Base-by-base conservation (phyloP, 345 rosid species). In the Syzygium grande region DNA sequence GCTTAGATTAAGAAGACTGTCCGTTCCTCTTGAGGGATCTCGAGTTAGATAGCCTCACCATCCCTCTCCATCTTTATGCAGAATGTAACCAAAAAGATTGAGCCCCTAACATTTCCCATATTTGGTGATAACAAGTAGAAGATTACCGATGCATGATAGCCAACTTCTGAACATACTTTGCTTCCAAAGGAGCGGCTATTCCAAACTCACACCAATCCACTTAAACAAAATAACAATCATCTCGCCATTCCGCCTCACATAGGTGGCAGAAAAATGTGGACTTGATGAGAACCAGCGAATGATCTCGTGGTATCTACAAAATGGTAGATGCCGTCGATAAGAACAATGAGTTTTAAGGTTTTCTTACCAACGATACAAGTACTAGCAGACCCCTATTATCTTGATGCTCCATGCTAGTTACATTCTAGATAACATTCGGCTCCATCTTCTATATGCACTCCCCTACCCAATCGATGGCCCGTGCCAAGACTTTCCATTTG, bases 391-490 rank as follows among this genome's bases (percentile, higher is more conserved):
- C 6, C 63, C 63, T 21, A 43, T 56, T 11, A 54, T 41, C 43
- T 55, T 52, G 63, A 58, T 25, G n/a, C 63, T 58, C 5, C 29
- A 51, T 34, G 19, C 91, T 59, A 90, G 84, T 86, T 83, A 65
- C 90, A 89, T 86, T 91, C 92, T 58, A 92, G 53, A 87, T 91
- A 91, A 84, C 90, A 91, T 61, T 91, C 93, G 54, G 85, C 87
- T 54, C 89, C 91, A 88, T 88, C 91, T 84, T 89, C 90, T 55
- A 65, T 84, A 52, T 86, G 85, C 79, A 88, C 83, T 77, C 90
- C 84, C 73, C 54, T 83, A 49, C 88, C 89, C 61, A 86, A 90
- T 80, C n/a, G 86, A 52, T n/a, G 89, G 86, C 63, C 84, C 88
- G 11, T 86, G 87, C 87, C 85, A 73, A 85, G 86, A 52, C 85